phyloP scores from a whole-genome alignment of 1,284 basidiomycete genomes.

The Ustilago xerochloae region DNA sequence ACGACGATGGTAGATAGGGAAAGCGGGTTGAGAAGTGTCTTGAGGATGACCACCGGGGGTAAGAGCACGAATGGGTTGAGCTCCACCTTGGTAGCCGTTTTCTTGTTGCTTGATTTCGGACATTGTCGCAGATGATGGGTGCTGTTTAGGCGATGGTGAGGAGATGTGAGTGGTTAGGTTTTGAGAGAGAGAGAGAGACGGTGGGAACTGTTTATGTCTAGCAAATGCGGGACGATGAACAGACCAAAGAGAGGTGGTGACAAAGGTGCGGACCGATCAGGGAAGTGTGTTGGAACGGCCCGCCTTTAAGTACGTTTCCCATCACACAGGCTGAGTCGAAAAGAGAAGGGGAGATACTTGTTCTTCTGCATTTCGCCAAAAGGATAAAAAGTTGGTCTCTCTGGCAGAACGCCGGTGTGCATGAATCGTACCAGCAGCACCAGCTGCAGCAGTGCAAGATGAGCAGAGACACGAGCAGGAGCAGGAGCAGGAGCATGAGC shows the following conservation, averaged over 20 bases:
- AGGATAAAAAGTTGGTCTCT: neutral
- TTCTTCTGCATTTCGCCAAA: neutral
- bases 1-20: constrained; percentile 67
- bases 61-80: constrained; percentile 44
- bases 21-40: constrained; percentile 69
- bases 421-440: neutral
- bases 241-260: neutral
- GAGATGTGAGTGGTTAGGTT: neutral
- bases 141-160: neutral
- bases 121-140: constrained; percentile 20
- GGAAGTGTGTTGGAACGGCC: neutral
- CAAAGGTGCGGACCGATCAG: neutral
- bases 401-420: neutral
- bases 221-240: neutral
- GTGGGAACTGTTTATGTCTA: neutral
- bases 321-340: neutral
- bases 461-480: neutral
- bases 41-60: constrained; percentile 70
- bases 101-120: constrained; percentile 51
- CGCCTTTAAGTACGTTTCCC: neutral
- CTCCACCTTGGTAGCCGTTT: constrained; percentile 55
- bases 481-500: neutral
- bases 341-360: neutral
- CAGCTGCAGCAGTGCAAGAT: neutral
- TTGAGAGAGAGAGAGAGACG: neutral